phyloP scores from a whole-genome alignment of 106 monocot species.

The Phalaenopsis aphrodite region DNA sequence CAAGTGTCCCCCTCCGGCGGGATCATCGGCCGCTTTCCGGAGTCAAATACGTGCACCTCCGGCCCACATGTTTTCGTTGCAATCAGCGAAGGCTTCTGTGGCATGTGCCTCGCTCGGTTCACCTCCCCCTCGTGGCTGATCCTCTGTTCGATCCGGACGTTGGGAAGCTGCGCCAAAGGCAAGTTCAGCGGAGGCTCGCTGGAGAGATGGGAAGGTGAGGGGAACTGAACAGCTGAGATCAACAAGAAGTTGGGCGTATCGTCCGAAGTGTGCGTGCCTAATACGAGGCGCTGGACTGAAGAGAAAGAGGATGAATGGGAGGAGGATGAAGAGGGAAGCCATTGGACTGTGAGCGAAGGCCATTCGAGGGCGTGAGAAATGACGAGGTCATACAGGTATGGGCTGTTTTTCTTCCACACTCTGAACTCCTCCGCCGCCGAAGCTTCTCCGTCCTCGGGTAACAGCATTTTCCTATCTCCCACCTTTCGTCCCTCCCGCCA shows the following conservation, averaged over 20 bases:
- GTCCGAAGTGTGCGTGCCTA: slow-evolving; percentile 90
- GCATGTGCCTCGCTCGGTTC: slow-evolving; percentile 89
- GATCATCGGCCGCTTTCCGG: slow-evolving; percentile 8
- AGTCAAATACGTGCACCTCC: slow-evolving; percentile 71
- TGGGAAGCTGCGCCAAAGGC: slow-evolving; percentile 14
- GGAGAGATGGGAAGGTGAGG: slow-evolving; percentile 16
- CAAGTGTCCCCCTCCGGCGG: slow-evolving; percentile 6
- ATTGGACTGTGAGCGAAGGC: slow-evolving; percentile 84
- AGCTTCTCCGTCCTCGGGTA: background rate
- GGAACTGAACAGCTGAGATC: slow-evolving; percentile 39
- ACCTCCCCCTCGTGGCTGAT: slow-evolving; percentile 74
- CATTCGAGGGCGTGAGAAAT: slow-evolving; percentile 79
- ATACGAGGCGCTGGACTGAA: slow-evolving; percentile 25
- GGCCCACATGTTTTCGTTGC: slow-evolving; percentile 75
- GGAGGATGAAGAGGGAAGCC: slow-evolving; percentile 37
- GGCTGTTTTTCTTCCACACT: slow-evolving; percentile 92
- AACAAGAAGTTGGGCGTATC: slow-evolving; percentile 68
- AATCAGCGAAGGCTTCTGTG: slow-evolving; percentile 48
- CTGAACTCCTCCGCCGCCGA: slow-evolving; percentile 44
- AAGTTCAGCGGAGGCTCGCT: slow-evolving; percentile 9
- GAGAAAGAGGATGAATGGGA: slow-evolving; percentile 8
- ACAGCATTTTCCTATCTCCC: background rate
- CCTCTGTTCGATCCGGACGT: slow-evolving; percentile 30
- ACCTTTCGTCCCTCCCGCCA: background rate
- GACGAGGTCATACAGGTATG: slow-evolving; percentile 86